Evolutionary conservation across 768 basidiomycete genomes (phyloP), one percentile per base, ranked within the genome.

Genomic region (Porphyrellus cyaneotinctus): DNA sequence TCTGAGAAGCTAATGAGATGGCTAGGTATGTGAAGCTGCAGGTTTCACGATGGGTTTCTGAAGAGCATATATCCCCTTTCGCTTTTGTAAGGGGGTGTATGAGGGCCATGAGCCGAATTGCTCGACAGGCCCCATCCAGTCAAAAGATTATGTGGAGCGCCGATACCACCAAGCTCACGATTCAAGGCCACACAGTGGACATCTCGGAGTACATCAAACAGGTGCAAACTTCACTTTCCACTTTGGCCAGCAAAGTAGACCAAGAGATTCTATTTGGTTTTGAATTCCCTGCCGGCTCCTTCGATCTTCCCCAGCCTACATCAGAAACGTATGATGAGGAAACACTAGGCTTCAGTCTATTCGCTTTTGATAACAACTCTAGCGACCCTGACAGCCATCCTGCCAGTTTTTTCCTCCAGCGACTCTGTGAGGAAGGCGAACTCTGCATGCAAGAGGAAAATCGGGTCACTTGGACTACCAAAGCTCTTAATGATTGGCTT

Each of bases 61-160:
- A 32, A 32, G 32, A 32, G 7, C 32, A 32, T 32, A 14, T 32
- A 12, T 32, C 32, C 6, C 32, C 32, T 13, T 10, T 32, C 11
- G 6, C 32, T 13, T 32, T 32, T 32, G 32, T 32, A 3, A 4
- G 14, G 4, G 32, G 12, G 11, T 32, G 32, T 32, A 32, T 32
- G 32, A 6, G 32, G 32, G 32, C 32, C 6, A 32, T 32, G 32
- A 32, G 32, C 12, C 14, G 32, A 3, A 14, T 32, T 3, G 32
- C 32, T 3, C 32, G 14, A 32, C 6, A 32, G 11, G 32, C 32
- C 14, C 15, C 35, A n/a, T 36, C 17, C 17, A 75, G 86, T 51
- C 64, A 97, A 4, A 30, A 3, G 10, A 9, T 31, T 2, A 30
- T 30, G 17, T 43, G 43, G 43, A 43, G 30, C 26, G 9, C 26